Conservation (phyloP, 2,329 filamentous ascomycete species). For the Colletotrichum graminicola region DNA sequence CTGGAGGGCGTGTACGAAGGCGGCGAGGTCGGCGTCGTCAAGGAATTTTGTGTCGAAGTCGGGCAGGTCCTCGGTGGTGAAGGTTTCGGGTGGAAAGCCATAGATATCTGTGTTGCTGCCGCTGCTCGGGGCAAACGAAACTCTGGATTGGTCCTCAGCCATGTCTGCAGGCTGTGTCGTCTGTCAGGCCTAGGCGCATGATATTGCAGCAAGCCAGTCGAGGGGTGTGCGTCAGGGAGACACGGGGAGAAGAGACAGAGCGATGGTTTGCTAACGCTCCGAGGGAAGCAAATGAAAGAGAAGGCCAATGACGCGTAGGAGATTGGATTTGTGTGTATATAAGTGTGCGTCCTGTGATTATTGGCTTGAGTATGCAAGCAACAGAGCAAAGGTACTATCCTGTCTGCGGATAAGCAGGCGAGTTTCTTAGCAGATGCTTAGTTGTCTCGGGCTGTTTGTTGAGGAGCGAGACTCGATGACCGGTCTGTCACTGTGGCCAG, state of each 20-base stretch:
- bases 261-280: slow-evolving; percentile 6
- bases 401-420: slow-evolving; percentile 16
- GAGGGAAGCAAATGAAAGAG: neutral
- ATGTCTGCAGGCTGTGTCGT: slow-evolving; percentile 39
- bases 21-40: slow-evolving; percentile 75
- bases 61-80: slow-evolving; percentile 78
- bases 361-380: slow-evolving; percentile 11
- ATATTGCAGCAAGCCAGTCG: slow-evolving; percentile 20
- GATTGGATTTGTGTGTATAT: neutral
- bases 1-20: slow-evolving; percentile 85
- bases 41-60: slow-evolving; percentile 86
- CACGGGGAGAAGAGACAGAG: neutral
- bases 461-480: slow-evolving; percentile 2
- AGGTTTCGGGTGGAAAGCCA: slow-evolving; percentile 72
- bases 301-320: slow-evolving; percentile 1
- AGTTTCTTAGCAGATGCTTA: neutral
- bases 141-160: slow-evolving; percentile 41
- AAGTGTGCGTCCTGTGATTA: neutral
- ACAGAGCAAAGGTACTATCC: neutral
- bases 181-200: slow-evolving; percentile 33
- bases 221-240: neutral
- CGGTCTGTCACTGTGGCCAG: slow-evolving; percentile 12
- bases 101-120: slow-evolving; percentile 52
- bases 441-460: slow-evolving; percentile 14
- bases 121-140: slow-evolving; percentile 38